Percentiles rank a stretch among this genome's conserved stretches.
Evolutionary conservation across 352 stramenopile species (phyloP).

Genomic region (Phytophthora cryptogea): DNA sequence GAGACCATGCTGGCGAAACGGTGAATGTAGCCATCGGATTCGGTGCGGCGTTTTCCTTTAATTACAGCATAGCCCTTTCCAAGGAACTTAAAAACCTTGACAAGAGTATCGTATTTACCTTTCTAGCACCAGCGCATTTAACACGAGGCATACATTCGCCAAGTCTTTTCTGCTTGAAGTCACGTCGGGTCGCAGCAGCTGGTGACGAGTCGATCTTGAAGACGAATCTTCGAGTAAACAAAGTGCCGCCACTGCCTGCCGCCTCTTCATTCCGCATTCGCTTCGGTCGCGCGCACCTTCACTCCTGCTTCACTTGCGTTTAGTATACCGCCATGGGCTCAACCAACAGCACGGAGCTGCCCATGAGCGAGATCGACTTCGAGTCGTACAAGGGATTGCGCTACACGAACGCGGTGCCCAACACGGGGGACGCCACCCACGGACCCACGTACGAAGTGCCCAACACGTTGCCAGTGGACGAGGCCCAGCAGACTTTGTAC

Average conservation of each 20-base stretch:
- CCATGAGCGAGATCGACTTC: conserved; percentile 68
- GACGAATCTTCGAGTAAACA: conserved; percentile 32
- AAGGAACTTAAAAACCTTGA: not conserved
- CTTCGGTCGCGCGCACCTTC: not conserved
- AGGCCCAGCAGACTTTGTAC: conserved; percentile 51
- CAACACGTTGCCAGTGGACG: conserved; percentile 29
- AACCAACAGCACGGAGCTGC: conserved; percentile 34
- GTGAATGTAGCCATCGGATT: conserved; percentile 11
- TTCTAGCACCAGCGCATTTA: conserved; percentile 6
- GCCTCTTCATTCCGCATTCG: conserved; percentile 20
- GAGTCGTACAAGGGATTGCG: conserved; percentile 50
- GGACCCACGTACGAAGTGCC: conserved; percentile 46
- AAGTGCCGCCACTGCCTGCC: too few species aligned
- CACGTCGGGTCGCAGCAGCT: conserved; percentile 18
- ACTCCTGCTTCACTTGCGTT: conserved; percentile 4
- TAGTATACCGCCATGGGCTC: conserved; percentile 37
- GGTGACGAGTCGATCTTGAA: not conserved
- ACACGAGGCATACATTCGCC: conserved; percentile 3
- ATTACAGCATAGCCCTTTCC: not conserved
- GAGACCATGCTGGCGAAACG: conserved; percentile 10
- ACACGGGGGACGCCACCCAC: conserved; percentile 43
- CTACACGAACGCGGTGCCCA: conserved; percentile 46
- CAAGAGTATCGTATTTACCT: not conserved
- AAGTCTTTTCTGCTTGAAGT: conserved; percentile 9
- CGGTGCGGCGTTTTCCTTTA: not conserved